Conservation (phyloP, 2,329 filamentous ascomycete genomes). For the Sporothrix variecibatus region DNA sequence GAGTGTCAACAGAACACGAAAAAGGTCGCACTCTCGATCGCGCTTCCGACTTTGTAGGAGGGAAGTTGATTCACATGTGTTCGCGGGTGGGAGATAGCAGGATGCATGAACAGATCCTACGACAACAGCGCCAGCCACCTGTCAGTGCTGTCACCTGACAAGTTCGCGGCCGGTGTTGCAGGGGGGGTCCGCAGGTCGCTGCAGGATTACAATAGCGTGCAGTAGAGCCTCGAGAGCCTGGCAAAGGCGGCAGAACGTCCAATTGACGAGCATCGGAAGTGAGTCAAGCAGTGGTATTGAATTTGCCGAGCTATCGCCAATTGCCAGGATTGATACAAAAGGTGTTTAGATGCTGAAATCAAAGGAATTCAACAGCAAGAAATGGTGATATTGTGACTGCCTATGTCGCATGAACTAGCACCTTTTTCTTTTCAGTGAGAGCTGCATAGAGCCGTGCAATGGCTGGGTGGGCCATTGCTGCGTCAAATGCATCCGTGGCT, state of each 20-base stretch:
- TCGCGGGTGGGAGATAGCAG: too few relatives aligned
- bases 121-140: background rate
- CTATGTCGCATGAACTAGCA: background rate
- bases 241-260: background rate
- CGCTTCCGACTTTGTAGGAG: background rate
- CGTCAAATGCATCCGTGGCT: background rate
- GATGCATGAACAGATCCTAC: too few relatives aligned
- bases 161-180: background rate
- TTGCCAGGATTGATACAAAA: background rate
- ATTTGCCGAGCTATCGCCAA: background rate
- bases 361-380: background rate
- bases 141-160: background rate
- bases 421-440: background rate
- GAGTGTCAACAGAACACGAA: too few relatives aligned
- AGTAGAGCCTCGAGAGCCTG: background rate
- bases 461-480: background rate
- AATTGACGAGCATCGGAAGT: background rate
- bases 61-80: background rate
- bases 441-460: background rate
- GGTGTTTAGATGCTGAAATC: background rate
- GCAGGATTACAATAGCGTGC: background rate
- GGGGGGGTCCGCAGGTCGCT: background rate
- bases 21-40: background rate
- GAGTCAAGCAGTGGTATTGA: background rate
- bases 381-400: background rate